These are phyloP conservation scores for Strobilomyces echinocephalus DNA, from an alignment of 768 basidiomycete genomes.

Conservation along the genomic window DNA sequence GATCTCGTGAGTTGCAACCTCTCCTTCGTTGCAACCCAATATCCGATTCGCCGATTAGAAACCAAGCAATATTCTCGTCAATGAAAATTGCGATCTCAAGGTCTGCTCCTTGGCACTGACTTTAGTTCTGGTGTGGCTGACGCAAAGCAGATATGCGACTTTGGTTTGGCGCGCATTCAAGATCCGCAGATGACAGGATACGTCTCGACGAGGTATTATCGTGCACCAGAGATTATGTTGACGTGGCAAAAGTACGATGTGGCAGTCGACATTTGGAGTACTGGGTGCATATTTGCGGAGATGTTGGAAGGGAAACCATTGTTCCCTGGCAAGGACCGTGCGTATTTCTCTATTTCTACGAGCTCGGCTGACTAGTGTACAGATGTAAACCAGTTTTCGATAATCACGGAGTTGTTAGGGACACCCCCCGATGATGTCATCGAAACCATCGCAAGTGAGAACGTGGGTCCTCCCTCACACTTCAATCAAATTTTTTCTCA, in stretches of 20 bases:
- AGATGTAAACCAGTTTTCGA: slow-evolving; percentile 99
- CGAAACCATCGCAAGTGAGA: slow-evolving; percentile 96
- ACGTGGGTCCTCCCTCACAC: slow-evolving; percentile 54
- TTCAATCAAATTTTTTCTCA: slow-evolving; percentile 10
- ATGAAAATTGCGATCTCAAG: slow-evolving; percentile 99
- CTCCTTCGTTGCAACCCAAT: neutral
- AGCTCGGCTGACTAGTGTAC: slow-evolving; percentile 6
- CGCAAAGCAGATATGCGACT: slow-evolving; percentile 83
- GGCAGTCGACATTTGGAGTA: slow-evolving; percentile 99
- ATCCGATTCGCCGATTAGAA: slow-evolving; percentile 47
- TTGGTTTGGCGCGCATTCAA: slow-evolving; percentile 96
- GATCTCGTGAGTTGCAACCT: slow-evolving; percentile 62
- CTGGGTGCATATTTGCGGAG: slow-evolving; percentile 99
- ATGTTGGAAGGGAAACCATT: slow-evolving; percentile 98
- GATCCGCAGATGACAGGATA: slow-evolving; percentile 99
- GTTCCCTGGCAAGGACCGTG: slow-evolving; percentile 99
- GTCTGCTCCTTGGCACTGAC: slow-evolving; percentile 36
- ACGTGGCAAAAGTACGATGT: slow-evolving; percentile 99
- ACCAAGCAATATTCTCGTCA: slow-evolving; percentile 99
- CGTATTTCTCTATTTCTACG: slow-evolving; percentile 34
- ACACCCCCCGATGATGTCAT: slow-evolving; percentile 99
- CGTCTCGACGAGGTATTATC: slow-evolving; percentile 97
- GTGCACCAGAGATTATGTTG: slow-evolving; percentile 99
- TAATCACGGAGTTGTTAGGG: slow-evolving; percentile 96
- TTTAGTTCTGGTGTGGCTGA: slow-evolving; percentile 2